Base-by-base conservation (phyloP, 495 filamentous ascomycete genomes). In the Aspergillus heteromorphus region DNA sequence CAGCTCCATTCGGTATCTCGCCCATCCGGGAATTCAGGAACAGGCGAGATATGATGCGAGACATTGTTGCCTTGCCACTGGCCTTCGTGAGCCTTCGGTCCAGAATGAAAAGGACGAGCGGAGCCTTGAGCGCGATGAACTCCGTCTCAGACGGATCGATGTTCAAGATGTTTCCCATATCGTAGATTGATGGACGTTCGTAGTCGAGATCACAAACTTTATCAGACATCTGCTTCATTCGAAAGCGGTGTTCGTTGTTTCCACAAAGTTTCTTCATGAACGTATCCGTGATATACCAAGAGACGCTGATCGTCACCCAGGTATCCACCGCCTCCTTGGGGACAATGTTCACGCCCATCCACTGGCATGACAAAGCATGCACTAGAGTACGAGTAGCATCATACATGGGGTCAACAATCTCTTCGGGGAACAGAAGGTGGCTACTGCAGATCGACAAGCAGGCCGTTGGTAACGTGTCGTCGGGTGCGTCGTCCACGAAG, bases 181-280 rank as follows among this genome's bases (percentile, higher is more conserved):
- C 83, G 48, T 87, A 80, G 11, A 99, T 77, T 1, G 90, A 91
- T 8, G 93, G 92, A 27, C 95, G 82, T 43, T 84, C 79, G 31
- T 88, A 80, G 63, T 99, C 93, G 18, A 87, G 61, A 48, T 95
- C 86, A 49, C 91, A 86, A 14, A 96, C 80, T 59, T 77, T 78
- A 65, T 99, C 95, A 9, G 88, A 79, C 65, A 87, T 83, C 25
- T 82, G 78, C 73, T 99, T 99, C 56, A 93, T 82, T n/a, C 89
- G 87, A 63, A 89, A 97, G 17, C 88, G 78, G 60, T 93, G 92
- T 63, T 95, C 90, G 63, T 99, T 99, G 58, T 92, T 95, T 2
- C 93, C 93, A 66, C 87, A 92, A 13, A 99, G 76, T 51, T 79
- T 83, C 59, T 82, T 88, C 83, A 97, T 87, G 69, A 92, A 97